Conservation (phyloP, 768 basidiomycete species). For the Xanthoconium stramineum region DNA sequence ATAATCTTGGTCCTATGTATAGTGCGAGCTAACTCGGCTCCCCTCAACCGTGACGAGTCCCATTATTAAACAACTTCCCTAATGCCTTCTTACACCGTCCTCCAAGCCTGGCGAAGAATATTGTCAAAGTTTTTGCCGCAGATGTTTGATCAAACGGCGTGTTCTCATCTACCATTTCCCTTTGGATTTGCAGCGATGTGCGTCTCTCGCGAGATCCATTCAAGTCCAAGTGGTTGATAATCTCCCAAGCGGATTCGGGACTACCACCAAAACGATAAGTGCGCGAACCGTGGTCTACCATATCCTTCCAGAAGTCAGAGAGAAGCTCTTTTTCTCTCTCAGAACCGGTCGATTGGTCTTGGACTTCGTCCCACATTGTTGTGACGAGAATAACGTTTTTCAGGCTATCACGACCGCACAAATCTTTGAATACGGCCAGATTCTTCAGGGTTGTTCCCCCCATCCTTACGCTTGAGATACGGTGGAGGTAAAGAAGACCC, state of each 20-base stretch:
- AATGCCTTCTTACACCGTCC: conserved; percentile 6
- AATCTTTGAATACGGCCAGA: not conserved
- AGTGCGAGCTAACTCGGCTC: too few relatives aligned
- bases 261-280: conserved; percentile 9
- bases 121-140: conserved; percentile 13
- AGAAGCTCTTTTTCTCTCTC: conserved; percentile 13
- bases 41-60: not conserved
- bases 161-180: conserved; percentile 14
- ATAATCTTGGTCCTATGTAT: too few relatives aligned
- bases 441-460: conserved; percentile 11
- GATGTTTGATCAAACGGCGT: conserved; percentile 6
- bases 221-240: conserved; percentile 5
- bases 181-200: conserved; percentile 10
- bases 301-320: not conserved
- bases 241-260: conserved; percentile 7
- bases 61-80: not conserved
- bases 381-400: conserved; percentile 17
- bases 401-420: conserved; percentile 9
- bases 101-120: not conserved
- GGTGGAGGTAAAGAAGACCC: conserved; percentile 3
- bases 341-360: not conserved
- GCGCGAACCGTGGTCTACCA: conserved; percentile 9
- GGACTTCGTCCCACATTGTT: conserved; percentile 17
- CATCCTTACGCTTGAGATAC: not conserved
- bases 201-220: not conserved